These are phyloP conservation scores for Penicillium simplicissimum DNA, from an alignment of 495 filamentous ascomycete species.

Conservation along the genomic window DNA sequence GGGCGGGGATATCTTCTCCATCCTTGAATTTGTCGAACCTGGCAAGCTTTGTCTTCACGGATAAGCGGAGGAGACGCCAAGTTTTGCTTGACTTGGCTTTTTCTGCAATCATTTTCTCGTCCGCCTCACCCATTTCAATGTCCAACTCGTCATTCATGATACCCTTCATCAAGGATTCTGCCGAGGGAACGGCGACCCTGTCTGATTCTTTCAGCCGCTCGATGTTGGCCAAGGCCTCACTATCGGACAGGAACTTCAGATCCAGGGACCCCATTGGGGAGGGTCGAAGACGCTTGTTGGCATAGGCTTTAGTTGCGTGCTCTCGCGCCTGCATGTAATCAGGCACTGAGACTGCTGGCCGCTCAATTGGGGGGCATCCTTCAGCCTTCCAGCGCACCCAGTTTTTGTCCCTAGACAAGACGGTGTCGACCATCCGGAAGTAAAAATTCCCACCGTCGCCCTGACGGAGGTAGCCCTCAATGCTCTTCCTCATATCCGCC, in stretches of 20 bases:
- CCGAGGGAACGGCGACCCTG: constrained; percentile 52
- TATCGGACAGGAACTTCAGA: constrained; percentile 74
- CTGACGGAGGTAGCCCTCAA: constrained; percentile 76
- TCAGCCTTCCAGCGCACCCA: constrained; percentile 99
- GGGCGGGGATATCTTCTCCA: constrained; percentile 61
- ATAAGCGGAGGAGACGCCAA: constrained; percentile 83
- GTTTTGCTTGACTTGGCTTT: constrained; percentile 79
- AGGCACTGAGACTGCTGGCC: constrained; percentile 62
- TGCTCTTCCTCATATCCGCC: constrained; percentile 64
- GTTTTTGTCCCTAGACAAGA: constrained; percentile 91
- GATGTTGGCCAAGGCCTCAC: constrained; percentile 49
- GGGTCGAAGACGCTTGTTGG: constrained; percentile 63
- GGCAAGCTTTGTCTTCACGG: constrained; percentile 67
- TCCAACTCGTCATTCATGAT: constrained; percentile 76
- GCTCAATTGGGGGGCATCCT: constrained; percentile 82
- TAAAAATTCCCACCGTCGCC: constrained; percentile 78
- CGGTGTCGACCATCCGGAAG: constrained; percentile 92
- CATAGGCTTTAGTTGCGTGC: constrained; percentile 61
- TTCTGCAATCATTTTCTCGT: constrained; percentile 64
- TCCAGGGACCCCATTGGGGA: constrained; percentile 70
- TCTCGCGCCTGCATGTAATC: constrained; percentile 67
- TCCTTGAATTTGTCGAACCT: constrained; percentile 85
- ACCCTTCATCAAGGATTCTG: constrained; percentile 58
- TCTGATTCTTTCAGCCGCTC: constrained; percentile 59
- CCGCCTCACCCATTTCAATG: constrained; percentile 74